These are phyloP conservation scores for Kuraishia molischiana DNA, from an alignment of 805 yeast genomes.

Conservation along the genomic window DNA sequence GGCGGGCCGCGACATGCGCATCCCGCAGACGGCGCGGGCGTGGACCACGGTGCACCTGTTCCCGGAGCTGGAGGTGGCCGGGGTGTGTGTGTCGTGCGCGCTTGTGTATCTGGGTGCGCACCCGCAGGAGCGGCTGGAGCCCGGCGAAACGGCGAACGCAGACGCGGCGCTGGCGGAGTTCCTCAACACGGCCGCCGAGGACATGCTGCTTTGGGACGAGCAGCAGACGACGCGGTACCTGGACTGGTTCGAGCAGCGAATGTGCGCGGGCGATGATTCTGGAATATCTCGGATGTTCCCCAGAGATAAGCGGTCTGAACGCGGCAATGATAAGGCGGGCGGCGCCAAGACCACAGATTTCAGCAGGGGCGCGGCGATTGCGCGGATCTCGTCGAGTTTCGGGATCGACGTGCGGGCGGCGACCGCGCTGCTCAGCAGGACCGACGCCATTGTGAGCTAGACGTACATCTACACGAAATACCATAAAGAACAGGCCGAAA, in stretches of 20 bases:
- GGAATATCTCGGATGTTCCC: background rate
- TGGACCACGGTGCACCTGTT: too few relatives aligned
- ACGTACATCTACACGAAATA: too few relatives aligned
- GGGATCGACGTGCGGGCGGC: background rate
- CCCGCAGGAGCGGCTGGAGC: too few relatives aligned
- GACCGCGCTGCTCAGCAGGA: background rate
- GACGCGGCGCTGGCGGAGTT: conserved; percentile 13
- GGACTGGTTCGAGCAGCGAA: conserved; percentile 34
- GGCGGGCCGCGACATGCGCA: too few relatives aligned
- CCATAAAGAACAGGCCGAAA: too few relatives aligned
- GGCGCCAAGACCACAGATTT: background rate
- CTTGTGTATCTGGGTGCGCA: too few relatives aligned
- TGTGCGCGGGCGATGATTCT: conserved; percentile 8
- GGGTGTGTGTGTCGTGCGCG: too few relatives aligned
- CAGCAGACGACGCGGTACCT: conserved; percentile 34
- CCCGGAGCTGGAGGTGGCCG: conserved; percentile 29
- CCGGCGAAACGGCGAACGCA: too few relatives aligned
- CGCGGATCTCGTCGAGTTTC: background rate
- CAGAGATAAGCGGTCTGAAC: background rate
- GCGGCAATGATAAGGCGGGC: background rate
- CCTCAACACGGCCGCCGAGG: conserved; percentile 16
- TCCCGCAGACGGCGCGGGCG: too few relatives aligned
- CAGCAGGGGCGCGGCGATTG: background rate
- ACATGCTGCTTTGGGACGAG: conserved; percentile 40
- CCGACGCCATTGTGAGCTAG: too few relatives aligned